phyloP scores from a whole-genome alignment of 768 basidiomycete genomes.

The Macrolepiota fuliginosa region DNA sequence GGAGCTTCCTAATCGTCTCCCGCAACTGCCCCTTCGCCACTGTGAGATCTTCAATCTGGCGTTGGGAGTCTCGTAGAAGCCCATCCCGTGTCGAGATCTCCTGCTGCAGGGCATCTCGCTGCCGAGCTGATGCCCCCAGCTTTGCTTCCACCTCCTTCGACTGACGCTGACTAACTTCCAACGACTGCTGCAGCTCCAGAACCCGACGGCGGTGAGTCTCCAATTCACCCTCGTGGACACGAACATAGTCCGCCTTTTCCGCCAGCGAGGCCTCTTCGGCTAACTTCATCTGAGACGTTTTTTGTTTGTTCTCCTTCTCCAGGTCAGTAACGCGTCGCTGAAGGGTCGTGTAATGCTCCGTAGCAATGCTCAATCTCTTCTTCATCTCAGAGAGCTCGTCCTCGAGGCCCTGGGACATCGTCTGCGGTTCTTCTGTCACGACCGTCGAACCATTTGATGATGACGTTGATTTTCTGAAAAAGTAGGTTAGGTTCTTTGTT shows the following conservation, averaged over 20 bases:
- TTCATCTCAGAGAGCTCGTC: neutral
- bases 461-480: slow-evolving; percentile 3
- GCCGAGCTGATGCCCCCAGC: neutral
- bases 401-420: neutral
- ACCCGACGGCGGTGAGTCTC: neutral
- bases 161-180: neutral
- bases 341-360: neutral
- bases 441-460: slow-evolving; percentile 2
- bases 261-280: neutral
- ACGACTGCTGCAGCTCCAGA: neutral
- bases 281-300: neutral
- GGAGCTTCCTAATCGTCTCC: neutral
- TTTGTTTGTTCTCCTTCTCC: slow-evolving; percentile 4
- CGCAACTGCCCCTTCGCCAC: neutral
- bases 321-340: neutral
- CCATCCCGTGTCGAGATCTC: neutral
- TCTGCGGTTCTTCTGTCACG: neutral
- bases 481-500: neutral
- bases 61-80: neutral
- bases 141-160: neutral
- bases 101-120: neutral
- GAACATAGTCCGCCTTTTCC: neutral
- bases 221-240: neutral
- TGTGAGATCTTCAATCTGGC: neutral
- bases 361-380: neutral